These are phyloP conservation scores for Extremus antarcticus DNA, from an alignment of 495 filamentous ascomycete species.

Conservation along the genomic window DNA sequence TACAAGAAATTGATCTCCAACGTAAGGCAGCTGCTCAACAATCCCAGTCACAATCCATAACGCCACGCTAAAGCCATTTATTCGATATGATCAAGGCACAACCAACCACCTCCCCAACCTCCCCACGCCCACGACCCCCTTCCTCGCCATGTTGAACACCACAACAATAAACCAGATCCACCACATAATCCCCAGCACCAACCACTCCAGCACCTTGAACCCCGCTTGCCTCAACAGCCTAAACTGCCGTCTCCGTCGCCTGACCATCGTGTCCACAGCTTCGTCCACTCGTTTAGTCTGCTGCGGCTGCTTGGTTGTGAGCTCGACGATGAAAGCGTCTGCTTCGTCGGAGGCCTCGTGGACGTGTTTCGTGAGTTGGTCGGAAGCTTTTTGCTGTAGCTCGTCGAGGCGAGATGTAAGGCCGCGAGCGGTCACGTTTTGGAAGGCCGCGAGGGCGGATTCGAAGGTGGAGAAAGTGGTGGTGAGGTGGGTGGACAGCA, in stretches of 20 bases:
- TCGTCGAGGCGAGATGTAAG: constrained; percentile 38
- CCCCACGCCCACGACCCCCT: constrained; percentile 42
- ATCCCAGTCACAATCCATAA: not conserved
- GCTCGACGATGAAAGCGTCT: constrained; percentile 58
- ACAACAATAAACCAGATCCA: constrained; percentile 38
- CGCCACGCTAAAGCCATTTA: not conserved
- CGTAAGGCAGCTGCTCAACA: no score
- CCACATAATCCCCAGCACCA: constrained; percentile 39
- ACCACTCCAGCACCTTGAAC: constrained; percentile 36
- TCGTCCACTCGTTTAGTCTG: constrained; percentile 69
- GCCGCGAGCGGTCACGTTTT: constrained; percentile 33
- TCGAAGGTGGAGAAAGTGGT: constrained; percentile 44
- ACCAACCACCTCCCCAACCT: constrained; percentile 61
- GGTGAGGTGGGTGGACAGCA: constrained; percentile 48
- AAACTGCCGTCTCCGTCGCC: constrained; percentile 54
- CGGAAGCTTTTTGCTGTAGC: constrained; percentile 42
- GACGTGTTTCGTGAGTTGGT: constrained; percentile 52
- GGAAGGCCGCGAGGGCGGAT: constrained; percentile 42
- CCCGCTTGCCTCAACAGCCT: constrained; percentile 51
- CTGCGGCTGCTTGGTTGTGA: constrained; percentile 63
- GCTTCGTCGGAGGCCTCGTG: constrained; percentile 61
- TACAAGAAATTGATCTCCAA: no score
- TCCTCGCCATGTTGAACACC: constrained; percentile 26
- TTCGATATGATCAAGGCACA: constrained; percentile 49
- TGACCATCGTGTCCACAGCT: constrained; percentile 61